A percentile compares a stretch with the other conserved stretches of the same genome.
Evolutionary conservation across 805 yeast species (phyloP).

Genomic region (Wickerhamiella bombiphila): DNA sequence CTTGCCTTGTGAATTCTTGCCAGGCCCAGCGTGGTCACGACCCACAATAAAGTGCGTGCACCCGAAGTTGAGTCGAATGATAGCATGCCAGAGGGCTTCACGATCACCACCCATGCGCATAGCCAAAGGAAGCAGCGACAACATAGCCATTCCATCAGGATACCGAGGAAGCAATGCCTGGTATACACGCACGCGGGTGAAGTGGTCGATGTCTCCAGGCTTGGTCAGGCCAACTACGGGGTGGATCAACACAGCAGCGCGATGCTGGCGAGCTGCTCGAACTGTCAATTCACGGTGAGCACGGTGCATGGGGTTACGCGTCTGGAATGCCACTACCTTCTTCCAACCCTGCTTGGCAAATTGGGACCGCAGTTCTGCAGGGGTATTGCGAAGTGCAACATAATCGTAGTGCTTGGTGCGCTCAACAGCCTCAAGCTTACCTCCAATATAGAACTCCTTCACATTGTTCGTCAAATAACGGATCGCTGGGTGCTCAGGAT

Average conservation of each 20-base stretch:
- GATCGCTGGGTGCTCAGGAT: constrained; percentile 91
- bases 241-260: constrained; percentile 78
- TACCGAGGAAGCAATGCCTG: constrained; percentile 82
- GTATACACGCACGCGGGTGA: constrained; percentile 91
- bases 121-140: constrained; percentile 81
- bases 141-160: constrained; percentile 85
- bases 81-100: constrained; percentile 97
- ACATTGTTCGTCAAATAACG: constrained; percentile 56
- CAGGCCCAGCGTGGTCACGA: constrained; percentile 98
- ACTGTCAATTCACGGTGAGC: constrained; percentile 95
- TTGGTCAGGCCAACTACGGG: constrained; percentile 95
- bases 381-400: constrained; percentile 74
- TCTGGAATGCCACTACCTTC: constrained; percentile 89
- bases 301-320: constrained; percentile 97
- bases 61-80: constrained; percentile 90
- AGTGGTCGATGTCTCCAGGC: constrained; percentile 97
- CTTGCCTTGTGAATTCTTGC: constrained; percentile 70
- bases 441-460: constrained; percentile 80
- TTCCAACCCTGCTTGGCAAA: constrained; percentile 72
- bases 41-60: constrained; percentile 96
- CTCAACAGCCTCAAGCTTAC: constrained; percentile 67
- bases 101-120: constrained; percentile 99
- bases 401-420: constrained; percentile 85
- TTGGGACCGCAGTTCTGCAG: constrained; percentile 77
- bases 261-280: constrained; percentile 87